A percentile compares a stretch with the other conserved stretches of the same genome.
Conservation (phyloP, 2,329 filamentous ascomycete genomes). For the Bertia moriformis region DNA sequence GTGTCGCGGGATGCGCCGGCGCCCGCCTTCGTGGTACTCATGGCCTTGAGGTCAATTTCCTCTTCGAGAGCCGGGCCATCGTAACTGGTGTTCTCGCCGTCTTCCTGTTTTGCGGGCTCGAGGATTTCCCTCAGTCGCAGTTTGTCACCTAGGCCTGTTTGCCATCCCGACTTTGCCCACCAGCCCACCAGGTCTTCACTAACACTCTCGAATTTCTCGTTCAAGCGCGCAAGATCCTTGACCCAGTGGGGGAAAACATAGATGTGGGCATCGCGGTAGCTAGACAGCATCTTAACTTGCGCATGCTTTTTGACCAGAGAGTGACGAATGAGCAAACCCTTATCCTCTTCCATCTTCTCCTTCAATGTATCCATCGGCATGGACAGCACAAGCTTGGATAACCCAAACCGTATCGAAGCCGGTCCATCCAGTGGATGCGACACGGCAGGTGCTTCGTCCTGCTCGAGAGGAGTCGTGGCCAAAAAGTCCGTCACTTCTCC, state of each 20-base stretch:
- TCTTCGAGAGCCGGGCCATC: constrained; percentile 29
- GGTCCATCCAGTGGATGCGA: constrained; percentile 18
- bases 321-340: constrained; percentile 39
- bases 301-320: constrained; percentile 38
- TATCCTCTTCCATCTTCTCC: constrained; percentile 37
- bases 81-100: constrained; percentile 14
- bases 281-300: constrained; percentile 40
- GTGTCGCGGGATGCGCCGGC: neutral
- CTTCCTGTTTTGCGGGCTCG: constrained; percentile 17
- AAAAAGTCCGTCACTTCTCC: constrained; percentile 51
- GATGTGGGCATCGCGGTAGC: constrained; percentile 45
- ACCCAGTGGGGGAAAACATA: constrained; percentile 53
- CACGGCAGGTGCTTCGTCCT: constrained; percentile 21
- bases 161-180: constrained; percentile 53
- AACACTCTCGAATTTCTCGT: constrained; percentile 43
- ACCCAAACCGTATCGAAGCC: constrained; percentile 27
- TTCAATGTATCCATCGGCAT: constrained; percentile 49
- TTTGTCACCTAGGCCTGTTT: constrained; percentile 39
- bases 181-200: constrained; percentile 47
- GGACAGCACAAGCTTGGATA: constrained; percentile 40
- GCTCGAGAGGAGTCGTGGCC: constrained; percentile 34
- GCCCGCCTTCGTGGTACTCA: constrained; percentile 31
- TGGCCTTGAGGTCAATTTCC: constrained; percentile 32
- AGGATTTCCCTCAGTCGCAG: constrained; percentile 38
- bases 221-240: constrained; percentile 37